Evolutionary conservation across 352 stramenopile genomes (phyloP).

Genomic region (Phytopythium boreale): DNA sequence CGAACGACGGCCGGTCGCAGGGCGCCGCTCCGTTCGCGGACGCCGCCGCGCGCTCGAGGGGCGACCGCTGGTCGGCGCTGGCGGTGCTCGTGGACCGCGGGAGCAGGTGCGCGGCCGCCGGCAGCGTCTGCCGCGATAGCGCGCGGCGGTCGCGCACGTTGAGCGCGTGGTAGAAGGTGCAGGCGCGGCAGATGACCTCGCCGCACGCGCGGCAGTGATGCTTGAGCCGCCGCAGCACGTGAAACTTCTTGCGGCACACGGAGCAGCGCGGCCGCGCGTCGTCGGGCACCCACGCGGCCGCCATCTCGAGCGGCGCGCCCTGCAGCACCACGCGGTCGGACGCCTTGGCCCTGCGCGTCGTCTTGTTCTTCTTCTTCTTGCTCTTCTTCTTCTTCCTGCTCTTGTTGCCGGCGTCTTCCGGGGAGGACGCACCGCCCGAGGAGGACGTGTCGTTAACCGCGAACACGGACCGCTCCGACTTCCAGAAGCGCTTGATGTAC

Average conservation of each 20-base stretch:
- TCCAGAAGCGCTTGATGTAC: constrained; percentile 65
- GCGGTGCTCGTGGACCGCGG: background rate
- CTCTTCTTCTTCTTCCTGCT: constrained; percentile 3
- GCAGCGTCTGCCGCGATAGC: background rate
- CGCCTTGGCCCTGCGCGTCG: constrained; percentile 19
- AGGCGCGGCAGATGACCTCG: constrained; percentile 59
- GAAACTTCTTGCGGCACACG: constrained; percentile 65
- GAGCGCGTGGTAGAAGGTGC: constrained; percentile 41
- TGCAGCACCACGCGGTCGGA: constrained; percentile 20
- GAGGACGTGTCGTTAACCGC: constrained; percentile 15
- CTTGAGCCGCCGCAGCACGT: constrained; percentile 47
- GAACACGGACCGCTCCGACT: constrained; percentile 33
- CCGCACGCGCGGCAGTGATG: constrained; percentile 75
- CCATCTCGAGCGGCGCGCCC: constrained; percentile 47
- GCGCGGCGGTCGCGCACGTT: constrained; percentile 28
- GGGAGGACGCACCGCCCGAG: constrained; percentile 3
- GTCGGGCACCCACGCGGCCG: constrained; percentile 59
- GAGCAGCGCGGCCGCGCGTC: constrained; percentile 44
- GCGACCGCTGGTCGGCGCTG: background rate
- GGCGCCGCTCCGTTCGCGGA: background rate
- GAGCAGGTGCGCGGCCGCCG: background rate
- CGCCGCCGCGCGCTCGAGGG: background rate
- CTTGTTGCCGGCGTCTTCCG: background rate
- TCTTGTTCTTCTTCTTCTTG: constrained; percentile 13
- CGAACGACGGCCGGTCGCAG: background rate